A percentile compares a stretch with the other conserved stretches of the same genome.
These are phyloP conservation scores for Kwoniella sp. DNA, from an alignment of 768 basidiomycete species.

Conservation along the genomic window DNA sequence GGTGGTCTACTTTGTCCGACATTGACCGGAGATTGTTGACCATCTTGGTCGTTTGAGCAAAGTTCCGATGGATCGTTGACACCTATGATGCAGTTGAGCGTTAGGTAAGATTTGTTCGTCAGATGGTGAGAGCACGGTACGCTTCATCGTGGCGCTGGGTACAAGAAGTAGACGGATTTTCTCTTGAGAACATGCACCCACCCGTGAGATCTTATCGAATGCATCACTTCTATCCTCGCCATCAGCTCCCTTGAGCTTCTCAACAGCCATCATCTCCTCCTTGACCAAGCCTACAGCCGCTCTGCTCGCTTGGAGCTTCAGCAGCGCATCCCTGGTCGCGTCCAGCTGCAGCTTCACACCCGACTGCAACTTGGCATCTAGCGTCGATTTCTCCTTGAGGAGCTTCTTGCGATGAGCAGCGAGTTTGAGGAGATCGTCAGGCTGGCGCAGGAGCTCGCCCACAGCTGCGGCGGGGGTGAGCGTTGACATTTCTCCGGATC, in stretches of 20 bases:
- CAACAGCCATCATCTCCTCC: slow-evolving; percentile 58
- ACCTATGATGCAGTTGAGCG: slow-evolving; percentile 63
- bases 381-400: slow-evolving; percentile 93
- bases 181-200: slow-evolving; percentile 56
- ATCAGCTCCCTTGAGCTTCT: slow-evolving; percentile 75
- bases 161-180: too few relatives aligned
- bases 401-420: slow-evolving; percentile 87
- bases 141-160: too few relatives aligned
- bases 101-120: not conserved
- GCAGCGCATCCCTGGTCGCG: slow-evolving; percentile 77
- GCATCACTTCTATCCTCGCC: slow-evolving; percentile 81
- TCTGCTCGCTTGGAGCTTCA: slow-evolving; percentile 51
- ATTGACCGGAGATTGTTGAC: slow-evolving; percentile 91
- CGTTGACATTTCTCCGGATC: slow-evolving; percentile 41
- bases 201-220: slow-evolving; percentile 94
- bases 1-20: slow-evolving; percentile 75
- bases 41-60: slow-evolving; percentile 93
- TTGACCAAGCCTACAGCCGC: slow-evolving; percentile 47
- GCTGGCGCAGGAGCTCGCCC: slow-evolving; percentile 81
- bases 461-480: slow-evolving; percentile 37
- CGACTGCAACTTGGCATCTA: slow-evolving; percentile 83
- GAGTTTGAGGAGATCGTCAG: slow-evolving; percentile 89
- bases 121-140: not conserved
- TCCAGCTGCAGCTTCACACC: slow-evolving; percentile 93
- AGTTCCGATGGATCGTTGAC: slow-evolving; percentile 91